phyloP scores from a whole-genome alignment of 805 yeast species.

The Hanseniaspora osmophila region DNA sequence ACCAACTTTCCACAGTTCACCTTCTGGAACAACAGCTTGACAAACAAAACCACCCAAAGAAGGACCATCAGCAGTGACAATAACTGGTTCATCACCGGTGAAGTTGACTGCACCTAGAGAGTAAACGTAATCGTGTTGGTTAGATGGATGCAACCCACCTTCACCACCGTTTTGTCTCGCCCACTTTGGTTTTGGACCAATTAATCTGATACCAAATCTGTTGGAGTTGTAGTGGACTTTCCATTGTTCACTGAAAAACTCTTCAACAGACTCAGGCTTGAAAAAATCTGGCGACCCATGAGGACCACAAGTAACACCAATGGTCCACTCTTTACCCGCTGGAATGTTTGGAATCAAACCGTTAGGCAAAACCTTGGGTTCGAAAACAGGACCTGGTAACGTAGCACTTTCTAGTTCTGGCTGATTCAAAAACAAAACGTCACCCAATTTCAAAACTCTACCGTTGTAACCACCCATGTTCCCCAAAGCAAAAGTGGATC shows the following conservation, averaged over 20 bases:
- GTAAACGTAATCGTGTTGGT: constrained; percentile 93
- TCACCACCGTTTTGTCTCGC: constrained; percentile 94
- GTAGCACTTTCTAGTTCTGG: constrained; percentile 54
- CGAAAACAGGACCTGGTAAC: constrained; percentile 57
- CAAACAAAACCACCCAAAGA: constrained; percentile 96
- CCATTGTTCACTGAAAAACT: constrained; percentile 71
- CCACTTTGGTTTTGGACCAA: constrained; percentile 95
- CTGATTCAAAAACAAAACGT: constrained; percentile 75
- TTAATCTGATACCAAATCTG: constrained; percentile 87
- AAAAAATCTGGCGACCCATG: constrained; percentile 97
- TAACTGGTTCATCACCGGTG: constrained; percentile 97
- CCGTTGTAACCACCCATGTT: constrained; percentile 90
- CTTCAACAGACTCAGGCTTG: constrained; percentile 54
- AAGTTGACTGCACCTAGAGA: constrained; percentile 93
- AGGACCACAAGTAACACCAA: constrained; percentile 93
- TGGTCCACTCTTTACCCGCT: constrained; percentile 43
- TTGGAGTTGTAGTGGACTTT: constrained; percentile 94
- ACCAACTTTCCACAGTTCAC: constrained; percentile 97
- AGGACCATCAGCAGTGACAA: constrained; percentile 94
- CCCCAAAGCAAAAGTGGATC: constrained; percentile 92
- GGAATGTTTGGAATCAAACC: constrained; percentile 23
- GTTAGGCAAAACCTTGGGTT: constrained; percentile 44
- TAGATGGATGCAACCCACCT: constrained; percentile 97
- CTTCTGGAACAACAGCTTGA: constrained; percentile 87
- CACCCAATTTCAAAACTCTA: constrained; percentile 81